phyloP scores from a whole-genome alignment of 2,329 filamentous ascomycete species.

The Trichoderma atrobrunneum region DNA sequence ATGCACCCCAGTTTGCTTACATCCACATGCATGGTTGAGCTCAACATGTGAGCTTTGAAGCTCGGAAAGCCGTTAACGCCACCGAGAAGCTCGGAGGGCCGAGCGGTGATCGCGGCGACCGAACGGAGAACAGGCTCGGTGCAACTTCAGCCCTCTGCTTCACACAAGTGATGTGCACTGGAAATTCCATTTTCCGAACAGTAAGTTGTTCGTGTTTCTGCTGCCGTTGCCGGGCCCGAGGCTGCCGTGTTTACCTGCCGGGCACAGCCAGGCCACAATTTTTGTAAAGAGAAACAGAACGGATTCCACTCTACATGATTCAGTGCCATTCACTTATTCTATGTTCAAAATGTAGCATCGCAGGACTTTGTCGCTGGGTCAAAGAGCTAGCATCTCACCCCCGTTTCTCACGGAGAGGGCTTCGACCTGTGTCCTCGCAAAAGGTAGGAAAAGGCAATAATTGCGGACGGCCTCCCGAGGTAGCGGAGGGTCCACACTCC shows the following conservation, averaged over 20 bases:
- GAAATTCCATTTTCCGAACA: constrained; percentile 1
- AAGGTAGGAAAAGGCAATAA: background rate
- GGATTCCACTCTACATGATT: background rate
- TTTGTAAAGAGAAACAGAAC: no score
- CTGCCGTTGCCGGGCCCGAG: background rate
- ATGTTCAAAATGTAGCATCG: background rate
- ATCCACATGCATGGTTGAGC: background rate
- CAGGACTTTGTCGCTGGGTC: background rate
- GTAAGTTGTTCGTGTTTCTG: background rate
- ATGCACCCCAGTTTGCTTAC: background rate
- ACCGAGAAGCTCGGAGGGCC: constrained; percentile 8
- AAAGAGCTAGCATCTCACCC: no score
- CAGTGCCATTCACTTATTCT: background rate
- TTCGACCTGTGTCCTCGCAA: background rate
- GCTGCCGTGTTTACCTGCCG: background rate
- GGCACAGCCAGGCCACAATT: background rate
- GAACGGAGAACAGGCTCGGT: constrained; percentile 8
- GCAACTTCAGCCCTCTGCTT: background rate
- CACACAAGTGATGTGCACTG: background rate
- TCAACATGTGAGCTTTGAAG: background rate
- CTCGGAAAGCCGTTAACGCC: constrained; percentile 15
- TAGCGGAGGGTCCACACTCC: constrained; percentile 16
- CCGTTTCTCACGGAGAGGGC: background rate
- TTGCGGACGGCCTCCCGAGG: constrained; percentile 16
- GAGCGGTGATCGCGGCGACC: constrained; percentile 3